Conservation (phyloP, 768 basidiomycete species). For the Amanita subjunquillea region DNA sequence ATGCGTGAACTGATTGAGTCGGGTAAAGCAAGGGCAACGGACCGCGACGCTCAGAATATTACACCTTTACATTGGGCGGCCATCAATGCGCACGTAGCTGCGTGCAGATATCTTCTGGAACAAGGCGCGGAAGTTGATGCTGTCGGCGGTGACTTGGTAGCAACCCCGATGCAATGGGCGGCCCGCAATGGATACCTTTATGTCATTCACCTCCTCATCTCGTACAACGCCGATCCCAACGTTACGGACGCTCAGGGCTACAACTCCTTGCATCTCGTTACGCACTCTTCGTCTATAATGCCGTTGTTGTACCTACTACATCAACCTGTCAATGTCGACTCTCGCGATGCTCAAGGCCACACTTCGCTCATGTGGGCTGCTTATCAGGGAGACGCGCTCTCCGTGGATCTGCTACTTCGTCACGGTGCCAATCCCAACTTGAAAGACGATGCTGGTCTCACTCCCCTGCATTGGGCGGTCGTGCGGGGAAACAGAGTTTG, state of each 20-base stretch:
- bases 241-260: conserved; percentile 91
- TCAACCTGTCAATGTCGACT: conserved; percentile 89
- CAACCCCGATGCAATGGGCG: conserved; percentile 97
- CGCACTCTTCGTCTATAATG: conserved; percentile 92
- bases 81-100: conserved; percentile 89
- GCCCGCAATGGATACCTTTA: conserved; percentile 96
- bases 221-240: conserved; percentile 86
- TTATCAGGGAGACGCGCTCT: conserved; percentile 95
- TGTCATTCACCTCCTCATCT: conserved; percentile 84
- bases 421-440: conserved; percentile 77
- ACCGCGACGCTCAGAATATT: conserved; percentile 84
- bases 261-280: conserved; percentile 91
- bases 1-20: conserved; percentile 62
- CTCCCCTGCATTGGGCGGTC: conserved; percentile 95
- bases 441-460: conserved; percentile 73
- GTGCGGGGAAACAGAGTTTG: conserved; percentile 88
- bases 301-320: conserved; percentile 85
- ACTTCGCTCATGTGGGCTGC: conserved; percentile 98
- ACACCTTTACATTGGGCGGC: conserved; percentile 98
- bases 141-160: conserved; percentile 85
- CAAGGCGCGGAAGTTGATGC: conserved; percentile 94
- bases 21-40: conserved; percentile 59
- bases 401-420: conserved; percentile 80
- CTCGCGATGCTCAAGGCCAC: conserved; percentile 84
- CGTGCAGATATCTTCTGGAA: conserved; percentile 80